Percentiles rank a stretch among this genome's conserved stretches.
phyloP scores from a whole-genome alignment of 805 yeast species.

The Metschnikowia rubicola region DNA sequence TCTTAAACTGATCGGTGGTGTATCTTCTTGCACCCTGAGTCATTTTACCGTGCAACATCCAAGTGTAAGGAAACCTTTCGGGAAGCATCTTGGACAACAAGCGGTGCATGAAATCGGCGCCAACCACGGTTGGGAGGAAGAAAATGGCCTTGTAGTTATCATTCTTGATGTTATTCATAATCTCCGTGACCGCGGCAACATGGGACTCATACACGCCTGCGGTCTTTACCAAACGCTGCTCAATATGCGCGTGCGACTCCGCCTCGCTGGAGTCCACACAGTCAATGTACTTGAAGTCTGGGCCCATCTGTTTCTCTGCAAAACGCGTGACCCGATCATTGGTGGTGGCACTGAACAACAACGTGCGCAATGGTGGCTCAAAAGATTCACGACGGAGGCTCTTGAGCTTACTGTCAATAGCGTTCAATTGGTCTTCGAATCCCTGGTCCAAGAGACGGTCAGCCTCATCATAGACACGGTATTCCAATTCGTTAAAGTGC shows the following conservation, averaged over 20 bases:
- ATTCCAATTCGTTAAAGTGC: conserved; percentile 52
- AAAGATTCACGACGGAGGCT: conserved; percentile 23
- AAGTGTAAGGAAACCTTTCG: conserved; percentile 4
- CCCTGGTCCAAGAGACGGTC: conserved; percentile 83
- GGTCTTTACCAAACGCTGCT: conserved; percentile 61
- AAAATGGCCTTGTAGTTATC: conserved; percentile 69
- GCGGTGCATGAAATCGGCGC: conserved; percentile 55
- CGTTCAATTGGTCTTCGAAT: conserved; percentile 62
- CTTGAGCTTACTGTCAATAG: conserved; percentile 51
- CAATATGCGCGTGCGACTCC: conserved; percentile 71
- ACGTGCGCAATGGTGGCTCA: conserved; percentile 48
- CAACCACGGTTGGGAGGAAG: conserved; percentile 74
- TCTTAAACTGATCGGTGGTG: conserved; percentile 52
- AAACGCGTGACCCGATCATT: conserved; percentile 62
- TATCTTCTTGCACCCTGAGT: conserved; percentile 66
- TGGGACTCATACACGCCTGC: conserved; percentile 54
- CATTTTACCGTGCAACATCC: conserved; percentile 67
- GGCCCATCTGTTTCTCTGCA: conserved; percentile 57
- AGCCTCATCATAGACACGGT: conserved; percentile 85
- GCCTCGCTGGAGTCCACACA: conserved; percentile 72
- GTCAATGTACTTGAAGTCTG: conserved; percentile 58
- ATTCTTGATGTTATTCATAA: conserved; percentile 33
- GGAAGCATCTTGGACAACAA: conserved; percentile 27
- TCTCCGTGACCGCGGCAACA: conserved; percentile 52
- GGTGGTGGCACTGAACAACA: conserved; percentile 86